These are phyloP conservation scores for Thymus mandschuricus DNA, from an alignment of 257 asterid genomes.

Conservation along the genomic window DNA sequence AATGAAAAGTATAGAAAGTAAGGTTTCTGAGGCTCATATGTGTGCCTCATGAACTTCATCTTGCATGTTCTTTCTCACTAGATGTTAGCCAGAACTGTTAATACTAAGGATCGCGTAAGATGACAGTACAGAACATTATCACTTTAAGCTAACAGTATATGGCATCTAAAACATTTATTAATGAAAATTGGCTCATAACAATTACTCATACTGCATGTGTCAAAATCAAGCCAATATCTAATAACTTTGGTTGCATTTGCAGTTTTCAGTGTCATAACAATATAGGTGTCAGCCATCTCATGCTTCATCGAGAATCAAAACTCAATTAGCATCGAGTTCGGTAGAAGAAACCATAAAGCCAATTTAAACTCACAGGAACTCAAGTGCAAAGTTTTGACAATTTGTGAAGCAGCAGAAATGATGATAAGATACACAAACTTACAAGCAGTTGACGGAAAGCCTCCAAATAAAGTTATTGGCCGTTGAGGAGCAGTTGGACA, in stretches of 20 bases:
- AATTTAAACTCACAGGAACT: constrained; percentile 16
- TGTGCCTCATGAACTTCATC: too few species aligned
- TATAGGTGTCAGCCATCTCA: neutral
- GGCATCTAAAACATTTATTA: neutral
- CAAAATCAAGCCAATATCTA: neutral
- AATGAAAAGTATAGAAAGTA: constrained; percentile 4
- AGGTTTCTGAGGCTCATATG: neutral
- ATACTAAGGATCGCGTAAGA: neutral
- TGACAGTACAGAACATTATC: neutral
- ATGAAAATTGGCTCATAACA: neutral
- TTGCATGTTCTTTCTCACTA: too few species aligned
- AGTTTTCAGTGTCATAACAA: neutral
- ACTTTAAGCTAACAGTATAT: neutral
- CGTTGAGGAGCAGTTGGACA: constrained; percentile 89
- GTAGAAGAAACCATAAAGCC: constrained; percentile 7
- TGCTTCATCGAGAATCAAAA: constrained; percentile 15
- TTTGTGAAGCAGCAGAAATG: constrained; percentile 4
- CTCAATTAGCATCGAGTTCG: neutral
- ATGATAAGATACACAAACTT: constrained; percentile 35
- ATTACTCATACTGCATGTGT: constrained; percentile 1
- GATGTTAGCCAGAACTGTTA: too few species aligned
- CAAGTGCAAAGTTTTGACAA: constrained; percentile 10
- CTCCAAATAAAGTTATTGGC: constrained; percentile 81
- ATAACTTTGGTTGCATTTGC: neutral
- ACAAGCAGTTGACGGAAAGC: constrained; percentile 92